phyloP scores from a whole-genome alignment of 495 filamentous ascomycete species.

The Penicillium alfredii region DNA sequence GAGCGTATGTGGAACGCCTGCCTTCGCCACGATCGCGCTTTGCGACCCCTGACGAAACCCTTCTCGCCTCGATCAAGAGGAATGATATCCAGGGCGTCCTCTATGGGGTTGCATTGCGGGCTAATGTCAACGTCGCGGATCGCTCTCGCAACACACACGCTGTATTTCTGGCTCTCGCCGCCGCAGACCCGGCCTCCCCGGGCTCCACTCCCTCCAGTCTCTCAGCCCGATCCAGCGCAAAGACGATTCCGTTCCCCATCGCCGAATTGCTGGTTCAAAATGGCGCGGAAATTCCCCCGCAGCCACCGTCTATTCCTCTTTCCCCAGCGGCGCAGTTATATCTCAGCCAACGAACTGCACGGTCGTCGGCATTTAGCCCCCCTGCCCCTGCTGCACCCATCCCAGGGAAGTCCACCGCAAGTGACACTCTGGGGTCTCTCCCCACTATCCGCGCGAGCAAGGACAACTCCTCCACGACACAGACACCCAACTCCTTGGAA shows the following conservation, averaged over 20 bases:
- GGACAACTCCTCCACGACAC: constrained; percentile 22
- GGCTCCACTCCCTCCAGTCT: constrained; percentile 41
- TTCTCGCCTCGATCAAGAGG: constrained; percentile 89
- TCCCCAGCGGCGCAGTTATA: constrained; percentile 73
- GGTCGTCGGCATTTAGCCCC: constrained; percentile 21
- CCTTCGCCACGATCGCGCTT: constrained; percentile 70
- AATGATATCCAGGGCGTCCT: constrained; percentile 90
- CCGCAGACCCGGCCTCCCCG: constrained; percentile 80
- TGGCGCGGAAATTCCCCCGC: constrained; percentile 76
- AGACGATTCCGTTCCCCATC: constrained; percentile 64
- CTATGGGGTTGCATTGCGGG: constrained; percentile 80
- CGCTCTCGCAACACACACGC: constrained; percentile 82
- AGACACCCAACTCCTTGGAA: constrained; percentile 28
- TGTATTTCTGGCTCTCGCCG: constrained; percentile 87
- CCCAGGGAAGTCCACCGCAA: constrained; percentile 19
- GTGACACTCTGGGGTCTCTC: constrained; percentile 41
- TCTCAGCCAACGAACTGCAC: constrained; percentile 69
- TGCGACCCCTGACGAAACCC: constrained; percentile 75
- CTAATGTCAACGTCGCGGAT: constrained; percentile 82
- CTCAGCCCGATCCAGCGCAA: constrained; percentile 27
- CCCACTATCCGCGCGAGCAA: constrained; percentile 38
- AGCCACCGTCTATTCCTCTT: constrained; percentile 69
- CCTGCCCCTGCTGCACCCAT: constrained; percentile 13
- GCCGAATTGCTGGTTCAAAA: constrained; percentile 93
- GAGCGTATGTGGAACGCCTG: constrained; percentile 72